Evolutionary conservation across 305 asterid species (phyloP), one percentile per base, ranked within the genome.

Genomic region (Plantago coronopus): DNA sequence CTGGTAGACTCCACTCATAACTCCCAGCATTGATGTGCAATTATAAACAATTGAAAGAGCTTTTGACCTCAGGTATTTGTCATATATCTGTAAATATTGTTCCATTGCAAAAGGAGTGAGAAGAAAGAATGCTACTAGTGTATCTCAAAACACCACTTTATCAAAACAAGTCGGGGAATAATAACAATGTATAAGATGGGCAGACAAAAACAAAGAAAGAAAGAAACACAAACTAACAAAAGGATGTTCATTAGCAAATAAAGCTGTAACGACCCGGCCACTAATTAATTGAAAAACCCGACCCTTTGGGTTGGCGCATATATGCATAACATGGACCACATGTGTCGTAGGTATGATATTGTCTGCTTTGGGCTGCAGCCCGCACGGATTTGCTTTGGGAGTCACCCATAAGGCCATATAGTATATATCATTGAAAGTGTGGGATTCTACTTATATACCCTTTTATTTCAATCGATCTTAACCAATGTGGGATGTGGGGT

Each of bases 1-100:
- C 99, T 87, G 76, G 70, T 85, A 89, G 51, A 89, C 94, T 50
- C 96, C 99, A 61, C 88, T 87, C 89, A 93, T 83, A 50, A 69
- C 79, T 69, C 97, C 99, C 46, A 89, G 81, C 78, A 93, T 69
- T 66, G 99, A 81, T 54, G 79, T 78, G 73, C 95, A 89, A 61
- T 85, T 80, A 80, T 93, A 87, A 57, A 90, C 85, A 63, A 89
- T 74, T 61, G 96, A 76, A 76, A 93, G 73, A 55, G 95, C 96
- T 75, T 83, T 93, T 73, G 84, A 74, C 73, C 88, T 83, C 69
- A 83, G 77, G 71, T 74, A 53, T 57, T 83, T 87, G 69, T 81
- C 95, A 68, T 85, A 87, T 43, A 74, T 72, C 93, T 84, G 87
- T 69, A 75, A 18, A 63, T 19, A 65, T 48, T 18, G 38, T 73